These are phyloP conservation scores for Paralagenidium karlingii DNA, from an alignment of 352 stramenopile species.

Conservation along the genomic window DNA sequence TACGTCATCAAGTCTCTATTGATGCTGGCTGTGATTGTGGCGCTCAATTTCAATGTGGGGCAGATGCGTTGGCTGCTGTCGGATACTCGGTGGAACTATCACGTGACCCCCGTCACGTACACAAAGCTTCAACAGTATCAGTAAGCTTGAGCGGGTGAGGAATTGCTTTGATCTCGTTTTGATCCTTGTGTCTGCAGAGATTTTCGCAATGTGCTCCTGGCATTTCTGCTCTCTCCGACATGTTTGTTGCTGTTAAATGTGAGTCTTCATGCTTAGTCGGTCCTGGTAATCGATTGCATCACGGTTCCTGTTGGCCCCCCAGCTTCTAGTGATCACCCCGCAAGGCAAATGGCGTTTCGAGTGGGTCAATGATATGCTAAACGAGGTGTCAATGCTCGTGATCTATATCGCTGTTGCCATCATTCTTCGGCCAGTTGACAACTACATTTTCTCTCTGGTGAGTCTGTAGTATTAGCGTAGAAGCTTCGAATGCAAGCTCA, in stretches of 20 bases:
- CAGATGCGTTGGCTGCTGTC: constrained; percentile 29
- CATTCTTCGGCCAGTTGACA: constrained; percentile 31
- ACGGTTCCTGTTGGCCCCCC: background rate
- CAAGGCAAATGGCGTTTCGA: constrained; percentile 39
- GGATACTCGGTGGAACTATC: constrained; percentile 41
- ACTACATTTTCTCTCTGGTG: constrained; percentile 33
- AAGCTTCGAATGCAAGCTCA: too few relatives aligned
- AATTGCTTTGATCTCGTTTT: background rate
- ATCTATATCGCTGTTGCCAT: constrained; percentile 25
- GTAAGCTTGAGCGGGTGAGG: constrained; percentile 5
- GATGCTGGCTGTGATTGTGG: constrained; percentile 46
- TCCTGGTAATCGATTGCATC: too few relatives aligned
- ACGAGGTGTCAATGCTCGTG: constrained; percentile 25
- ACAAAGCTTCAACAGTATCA: constrained; percentile 65
- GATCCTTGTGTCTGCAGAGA: constrained; percentile 13
- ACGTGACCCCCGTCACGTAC: constrained; percentile 40
- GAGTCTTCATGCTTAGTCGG: background rate
- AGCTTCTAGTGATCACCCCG: constrained; percentile 44
- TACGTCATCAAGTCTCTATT: constrained; percentile 52
- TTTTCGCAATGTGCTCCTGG: constrained; percentile 41
- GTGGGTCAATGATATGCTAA: constrained; percentile 41
- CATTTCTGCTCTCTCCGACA: constrained; percentile 43
- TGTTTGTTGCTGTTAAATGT: constrained; percentile 41
- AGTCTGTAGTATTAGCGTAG: too few relatives aligned
- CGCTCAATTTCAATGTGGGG: constrained; percentile 55